Evolutionary conservation across 306 rosid species (phyloP).

Genomic region (Hippophae rhamnoides): DNA sequence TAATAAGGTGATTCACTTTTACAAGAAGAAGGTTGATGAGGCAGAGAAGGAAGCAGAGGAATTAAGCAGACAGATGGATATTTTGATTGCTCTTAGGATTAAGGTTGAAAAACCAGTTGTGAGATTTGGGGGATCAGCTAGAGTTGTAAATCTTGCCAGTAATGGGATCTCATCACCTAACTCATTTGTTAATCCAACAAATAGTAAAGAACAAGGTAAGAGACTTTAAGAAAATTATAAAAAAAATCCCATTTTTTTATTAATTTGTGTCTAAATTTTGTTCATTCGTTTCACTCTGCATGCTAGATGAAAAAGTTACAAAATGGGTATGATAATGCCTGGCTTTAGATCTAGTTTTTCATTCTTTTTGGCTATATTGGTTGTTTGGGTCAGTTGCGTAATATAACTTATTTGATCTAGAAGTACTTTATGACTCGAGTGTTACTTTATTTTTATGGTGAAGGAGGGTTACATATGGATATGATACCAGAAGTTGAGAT

Average conservation of each 20-base stretch:
- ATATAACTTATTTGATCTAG: not conserved
- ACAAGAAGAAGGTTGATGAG: conserved; percentile 35
- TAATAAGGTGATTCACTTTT: conserved; percentile 52
- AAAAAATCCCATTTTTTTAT: no score
- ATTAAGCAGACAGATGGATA: conserved; percentile 64
- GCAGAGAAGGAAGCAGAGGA: conserved; percentile 55
- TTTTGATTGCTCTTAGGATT: conserved; percentile 51
- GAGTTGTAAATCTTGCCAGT: conserved; percentile 14
- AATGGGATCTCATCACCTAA: conserved; percentile 11
- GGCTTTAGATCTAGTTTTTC: no score
- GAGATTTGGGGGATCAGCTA: conserved; percentile 9
- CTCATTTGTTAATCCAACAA: conserved; percentile 14
- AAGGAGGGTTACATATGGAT: conserved; percentile 36
- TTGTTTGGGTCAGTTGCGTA: no score
- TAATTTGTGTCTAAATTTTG: no score
- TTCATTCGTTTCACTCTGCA: no score
- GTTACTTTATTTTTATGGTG: not conserved
- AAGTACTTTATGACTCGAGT: not conserved
- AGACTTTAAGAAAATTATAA: not conserved
- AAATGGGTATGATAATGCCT: no score
- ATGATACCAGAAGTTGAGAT: conserved; percentile 56
- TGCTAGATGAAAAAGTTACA: no score
- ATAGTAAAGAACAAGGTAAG: conserved; percentile 33
- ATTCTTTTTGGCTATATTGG: no score
- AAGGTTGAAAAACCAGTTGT: conserved; percentile 47